A percentile compares a stretch with the other conserved stretches of the same genome.
Evolutionary conservation across 1,284 basidiomycete species (phyloP).

Genomic region (Apiotrichum veenhuisii): DNA sequence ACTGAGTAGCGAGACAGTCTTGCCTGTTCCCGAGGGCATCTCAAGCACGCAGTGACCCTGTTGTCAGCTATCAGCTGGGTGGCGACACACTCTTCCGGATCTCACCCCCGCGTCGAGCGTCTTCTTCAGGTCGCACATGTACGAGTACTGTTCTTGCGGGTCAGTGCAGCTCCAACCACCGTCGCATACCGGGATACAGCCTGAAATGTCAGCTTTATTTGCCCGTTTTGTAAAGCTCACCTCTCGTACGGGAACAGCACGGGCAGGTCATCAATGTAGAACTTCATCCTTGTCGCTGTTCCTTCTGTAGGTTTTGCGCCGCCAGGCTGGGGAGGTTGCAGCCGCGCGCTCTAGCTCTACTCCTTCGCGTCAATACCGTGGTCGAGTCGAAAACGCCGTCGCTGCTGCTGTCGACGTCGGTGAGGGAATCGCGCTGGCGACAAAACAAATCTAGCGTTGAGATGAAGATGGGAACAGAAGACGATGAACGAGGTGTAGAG

Average conservation of each 20-base stretch:
- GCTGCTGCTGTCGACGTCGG: not conserved
- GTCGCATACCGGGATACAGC: slow-evolving; percentile 35
- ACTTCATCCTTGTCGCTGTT: slow-evolving; percentile 68
- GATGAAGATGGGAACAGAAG: too few relatives aligned
- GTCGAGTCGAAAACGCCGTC: too few relatives aligned
- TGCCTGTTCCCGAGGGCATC: slow-evolving; percentile 99
- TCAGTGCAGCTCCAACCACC: not conserved
- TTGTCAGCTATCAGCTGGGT: not conserved
- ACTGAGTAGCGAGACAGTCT: slow-evolving; percentile 93
- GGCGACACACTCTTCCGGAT: not conserved
- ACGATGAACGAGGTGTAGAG: too few relatives aligned
- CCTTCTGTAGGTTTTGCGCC: not conserved
- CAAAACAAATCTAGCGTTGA: too few relatives aligned
- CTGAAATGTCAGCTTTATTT: slow-evolving; percentile 17
- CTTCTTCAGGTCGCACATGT: slow-evolving; percentile 97
- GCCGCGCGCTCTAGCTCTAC: too few relatives aligned
- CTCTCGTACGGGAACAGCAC: slow-evolving; percentile 84
- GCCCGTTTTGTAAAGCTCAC: slow-evolving; percentile 24
- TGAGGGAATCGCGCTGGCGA: too few relatives aligned
- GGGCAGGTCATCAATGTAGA: slow-evolving; percentile 90
- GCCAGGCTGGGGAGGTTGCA: not conserved
- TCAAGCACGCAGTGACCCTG: slow-evolving; percentile 98
- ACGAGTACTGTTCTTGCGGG: slow-evolving; percentile 85
- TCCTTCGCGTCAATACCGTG: too few relatives aligned
- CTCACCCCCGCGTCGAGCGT: slow-evolving; percentile 80